phyloP scores from a whole-genome alignment of 208 protist genomes.

The Lotmaria passim region DNA sequence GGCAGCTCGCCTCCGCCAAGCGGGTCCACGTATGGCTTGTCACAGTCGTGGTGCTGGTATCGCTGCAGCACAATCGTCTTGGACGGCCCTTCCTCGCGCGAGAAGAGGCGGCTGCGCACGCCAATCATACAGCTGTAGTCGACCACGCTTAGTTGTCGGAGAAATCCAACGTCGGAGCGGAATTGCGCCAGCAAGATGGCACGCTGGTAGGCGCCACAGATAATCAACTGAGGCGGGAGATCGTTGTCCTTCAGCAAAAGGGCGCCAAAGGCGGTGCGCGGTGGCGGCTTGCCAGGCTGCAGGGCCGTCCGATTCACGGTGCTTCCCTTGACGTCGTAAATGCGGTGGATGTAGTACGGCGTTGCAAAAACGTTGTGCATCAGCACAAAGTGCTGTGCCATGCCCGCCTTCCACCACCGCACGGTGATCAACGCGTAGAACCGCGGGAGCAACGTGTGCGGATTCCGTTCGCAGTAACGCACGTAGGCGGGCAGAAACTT shows the following conservation, averaged over 20 bases:
- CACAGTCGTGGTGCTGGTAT: constrained; percentile 15
- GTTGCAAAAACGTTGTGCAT: constrained; percentile 95
- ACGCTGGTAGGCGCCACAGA: constrained; percentile 75
- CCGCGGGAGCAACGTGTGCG: constrained; percentile 82
- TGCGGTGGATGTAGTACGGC: constrained; percentile 87
- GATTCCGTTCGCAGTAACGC: constrained; percentile 81
- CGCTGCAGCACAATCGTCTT: constrained; percentile 57
- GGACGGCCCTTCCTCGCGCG: constrained; percentile 62
- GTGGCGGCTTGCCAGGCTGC: constrained; percentile 53
- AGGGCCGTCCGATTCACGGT: constrained; percentile 74
- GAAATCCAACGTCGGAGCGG: constrained; percentile 79
- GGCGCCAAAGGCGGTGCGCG: constrained; percentile 80
- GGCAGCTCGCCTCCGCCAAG: constrained; percentile 12
- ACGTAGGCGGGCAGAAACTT: constrained; percentile 78
- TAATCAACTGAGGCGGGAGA: constrained; percentile 82
- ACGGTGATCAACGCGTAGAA: constrained; percentile 88
- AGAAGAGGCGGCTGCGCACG: constrained; percentile 84
- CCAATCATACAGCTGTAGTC: constrained; percentile 95
- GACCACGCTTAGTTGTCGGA: constrained; percentile 82
- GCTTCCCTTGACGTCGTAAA: constrained; percentile 94
- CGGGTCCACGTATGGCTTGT: constrained; percentile 9
- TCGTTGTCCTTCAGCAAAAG: constrained; percentile 91
- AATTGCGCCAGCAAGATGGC: constrained; percentile 88
- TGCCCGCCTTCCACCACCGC: constrained; percentile 53
- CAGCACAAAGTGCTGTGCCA: constrained; percentile 80